Conservation (phyloP, 148 eudicot genomes). For the Talinum fruticosum region DNA sequence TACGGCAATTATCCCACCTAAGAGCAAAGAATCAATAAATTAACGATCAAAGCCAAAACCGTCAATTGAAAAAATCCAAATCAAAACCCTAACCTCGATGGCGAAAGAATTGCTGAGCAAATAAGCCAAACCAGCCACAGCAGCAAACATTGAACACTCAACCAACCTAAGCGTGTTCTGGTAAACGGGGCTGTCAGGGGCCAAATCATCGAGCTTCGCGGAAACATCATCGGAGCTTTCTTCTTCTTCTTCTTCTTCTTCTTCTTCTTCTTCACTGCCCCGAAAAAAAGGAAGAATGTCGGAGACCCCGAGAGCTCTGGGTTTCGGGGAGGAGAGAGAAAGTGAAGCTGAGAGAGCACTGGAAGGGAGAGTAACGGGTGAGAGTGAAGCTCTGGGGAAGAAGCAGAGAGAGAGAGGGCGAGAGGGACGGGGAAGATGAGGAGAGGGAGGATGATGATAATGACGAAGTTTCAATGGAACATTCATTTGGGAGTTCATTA, state of each 20-base stretch:
- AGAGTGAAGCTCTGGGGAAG: slow-evolving; percentile 5
- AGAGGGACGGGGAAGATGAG: neutral
- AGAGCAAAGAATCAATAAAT: neutral
- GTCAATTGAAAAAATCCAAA: neutral
- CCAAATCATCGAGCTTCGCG: slow-evolving; percentile 52
- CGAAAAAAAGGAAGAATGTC: slow-evolving; percentile 22
- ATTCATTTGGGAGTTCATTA: neutral
- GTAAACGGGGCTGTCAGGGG: slow-evolving; percentile 57
- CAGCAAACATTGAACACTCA: slow-evolving; percentile 93
- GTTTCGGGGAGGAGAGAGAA: slow-evolving; percentile 19
- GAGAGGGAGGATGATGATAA: neutral
- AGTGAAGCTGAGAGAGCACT: slow-evolving; percentile 8
- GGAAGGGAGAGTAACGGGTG: neutral
- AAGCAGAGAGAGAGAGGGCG: slow-evolving; percentile 1
- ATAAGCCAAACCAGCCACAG: slow-evolving; percentile 74
- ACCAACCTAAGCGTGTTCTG: slow-evolving; percentile 77
- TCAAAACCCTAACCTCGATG: slow-evolving; percentile 51
- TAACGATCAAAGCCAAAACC: neutral
- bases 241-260: slow-evolving; percentile 21
- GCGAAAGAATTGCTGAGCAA: slow-evolving; percentile 81
- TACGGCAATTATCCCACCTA: neutral
- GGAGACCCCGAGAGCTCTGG: slow-evolving; percentile 25
- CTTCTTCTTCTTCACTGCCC: slow-evolving; percentile 21
- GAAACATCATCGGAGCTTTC: slow-evolving; percentile 4
- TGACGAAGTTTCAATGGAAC: slow-evolving; percentile 3